Evolutionary conservation across 164 flowering plant species (phyloP), one percentile per base, ranked within the genome.

Genomic region (Taxillus chinensis): DNA sequence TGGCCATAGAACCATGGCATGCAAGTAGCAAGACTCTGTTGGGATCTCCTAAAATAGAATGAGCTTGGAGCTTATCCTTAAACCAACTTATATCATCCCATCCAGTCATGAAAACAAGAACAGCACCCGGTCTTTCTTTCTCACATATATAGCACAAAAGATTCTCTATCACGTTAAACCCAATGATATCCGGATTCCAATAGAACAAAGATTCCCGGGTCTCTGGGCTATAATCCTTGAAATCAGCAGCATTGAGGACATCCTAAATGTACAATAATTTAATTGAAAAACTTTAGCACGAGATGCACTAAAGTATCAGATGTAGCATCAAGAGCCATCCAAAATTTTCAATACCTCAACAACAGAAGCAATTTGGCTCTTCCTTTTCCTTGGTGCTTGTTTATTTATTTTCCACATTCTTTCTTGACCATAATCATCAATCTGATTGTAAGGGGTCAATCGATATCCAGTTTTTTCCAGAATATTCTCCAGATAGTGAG

Each of bases 1-100:
- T 91, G 62, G 95, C 92, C 99, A 95, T 91, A 49, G 99, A 87
- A 68, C 99, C 89, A 77, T 95, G 99, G 73, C 97, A 91, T 51
- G 96, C 80, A 67, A 95, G 92, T 74, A 91, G 69, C 73, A 89
- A 70, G 58, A 89, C 96, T 59, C 71, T 82, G 60, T 70, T 78
- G 55, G 90, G 77, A 81, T 95, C 93, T 69, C 99, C 97, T 61
- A 95, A 67, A 3, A 82, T 62, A 62, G 82, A 79, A 80, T 95
- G 81, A 55, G 80, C 69, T 72, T 77, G 90, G 15, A 91, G 93
- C 80, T 91, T 84, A 39, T 95, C 96, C 68, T 85, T 95, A 59
- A 91, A 70, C 64, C 92, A 77, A 69, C 79, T 87, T 67, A 95
- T 91, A 78, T 95, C 99, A 75, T 95, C 99, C 99, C 99, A 95